These are phyloP conservation scores for Phytophthora pseudosyringae DNA, from an alignment of 352 stramenopile genomes.

Conservation along the genomic window DNA sequence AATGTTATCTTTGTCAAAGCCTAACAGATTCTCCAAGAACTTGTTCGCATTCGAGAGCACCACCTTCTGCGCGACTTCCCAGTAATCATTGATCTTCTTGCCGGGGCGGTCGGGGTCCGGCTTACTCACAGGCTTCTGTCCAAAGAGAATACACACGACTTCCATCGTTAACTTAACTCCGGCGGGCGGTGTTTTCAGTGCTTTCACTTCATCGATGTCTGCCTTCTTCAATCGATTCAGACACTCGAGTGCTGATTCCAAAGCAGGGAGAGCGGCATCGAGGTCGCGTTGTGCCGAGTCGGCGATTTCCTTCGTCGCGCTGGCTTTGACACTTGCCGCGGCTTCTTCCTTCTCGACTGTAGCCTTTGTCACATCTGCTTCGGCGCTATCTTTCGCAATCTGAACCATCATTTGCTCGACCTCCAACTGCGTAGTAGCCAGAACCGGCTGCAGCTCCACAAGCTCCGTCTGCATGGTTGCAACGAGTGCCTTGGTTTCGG, in stretches of 20 bases:
- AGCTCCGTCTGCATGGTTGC: conserved; percentile 88
- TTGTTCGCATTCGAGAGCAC: conserved; percentile 93
- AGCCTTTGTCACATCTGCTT: conserved; percentile 88
- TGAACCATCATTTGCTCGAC: conserved; percentile 92
- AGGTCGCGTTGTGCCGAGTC: conserved; percentile 89
- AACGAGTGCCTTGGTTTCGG: conserved; percentile 81
- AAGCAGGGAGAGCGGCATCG: conserved; percentile 84
- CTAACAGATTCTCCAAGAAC: conserved; percentile 90
- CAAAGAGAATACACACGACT: conserved; percentile 92
- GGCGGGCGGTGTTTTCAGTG: conserved; percentile 89
- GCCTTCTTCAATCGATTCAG: conserved; percentile 92
- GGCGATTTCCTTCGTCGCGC: conserved; percentile 90
- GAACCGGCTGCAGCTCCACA: conserved; percentile 81
- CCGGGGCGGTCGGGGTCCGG: conserved; percentile 85
- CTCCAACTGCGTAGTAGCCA: conserved; percentile 80
- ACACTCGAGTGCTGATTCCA: conserved; percentile 89
- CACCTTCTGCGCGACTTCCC: conserved; percentile 90
- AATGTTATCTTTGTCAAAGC: conserved; percentile 96
- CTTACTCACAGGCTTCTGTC: conserved; percentile 90
- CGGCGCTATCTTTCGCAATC: conserved; percentile 90
- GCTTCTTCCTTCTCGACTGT: conserved; percentile 90
- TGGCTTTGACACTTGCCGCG: conserved; percentile 86
- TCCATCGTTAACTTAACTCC: conserved; percentile 94
- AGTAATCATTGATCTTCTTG: conserved; percentile 94
- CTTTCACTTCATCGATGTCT: conserved; percentile 94